These are phyloP conservation scores for Hypoxylon fuscum DNA, from an alignment of 495 filamentous ascomycete genomes.

Conservation along the genomic window DNA sequence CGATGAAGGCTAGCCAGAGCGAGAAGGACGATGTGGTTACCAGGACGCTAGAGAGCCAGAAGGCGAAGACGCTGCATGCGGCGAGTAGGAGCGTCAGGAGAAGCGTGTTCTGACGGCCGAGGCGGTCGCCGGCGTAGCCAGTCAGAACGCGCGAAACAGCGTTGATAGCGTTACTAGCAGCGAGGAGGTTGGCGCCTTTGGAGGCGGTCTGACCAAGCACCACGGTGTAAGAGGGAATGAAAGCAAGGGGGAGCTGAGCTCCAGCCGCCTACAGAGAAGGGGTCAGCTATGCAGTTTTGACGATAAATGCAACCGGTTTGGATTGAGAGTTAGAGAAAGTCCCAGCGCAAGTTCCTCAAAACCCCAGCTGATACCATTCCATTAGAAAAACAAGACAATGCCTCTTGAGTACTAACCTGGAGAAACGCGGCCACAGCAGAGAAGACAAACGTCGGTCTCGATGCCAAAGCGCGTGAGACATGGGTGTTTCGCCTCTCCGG, in stretches of 20 bases:
- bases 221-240: slow-evolving; percentile 57
- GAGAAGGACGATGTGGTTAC: slow-evolving; percentile 23
- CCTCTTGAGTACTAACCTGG: slow-evolving; percentile 42
- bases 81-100: slow-evolving; percentile 59
- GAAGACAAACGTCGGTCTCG: slow-evolving; percentile 53
- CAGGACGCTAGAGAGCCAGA: slow-evolving; percentile 58
- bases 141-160: slow-evolving; percentile 60
- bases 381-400: neutral
- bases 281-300: neutral
- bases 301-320: neutral
- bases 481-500: slow-evolving; percentile 48
- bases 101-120: slow-evolving; percentile 64
- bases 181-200: slow-evolving; percentile 59
- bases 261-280: slow-evolving; percentile 44
- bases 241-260: slow-evolving; percentile 55
- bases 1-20: slow-evolving; percentile 62
- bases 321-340: neutral
- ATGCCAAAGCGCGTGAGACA: slow-evolving; percentile 51
- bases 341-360: neutral
- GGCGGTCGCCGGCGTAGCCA: slow-evolving; percentile 58
- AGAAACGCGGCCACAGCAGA: slow-evolving; percentile 55
- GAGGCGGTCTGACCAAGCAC: slow-evolving; percentile 51
- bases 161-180: slow-evolving; percentile 64
- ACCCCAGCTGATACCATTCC: neutral
- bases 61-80: slow-evolving; percentile 55